phyloP scores from a whole-genome alignment of 2,329 filamentous ascomycete species.

The Fusarium nelsonii region DNA sequence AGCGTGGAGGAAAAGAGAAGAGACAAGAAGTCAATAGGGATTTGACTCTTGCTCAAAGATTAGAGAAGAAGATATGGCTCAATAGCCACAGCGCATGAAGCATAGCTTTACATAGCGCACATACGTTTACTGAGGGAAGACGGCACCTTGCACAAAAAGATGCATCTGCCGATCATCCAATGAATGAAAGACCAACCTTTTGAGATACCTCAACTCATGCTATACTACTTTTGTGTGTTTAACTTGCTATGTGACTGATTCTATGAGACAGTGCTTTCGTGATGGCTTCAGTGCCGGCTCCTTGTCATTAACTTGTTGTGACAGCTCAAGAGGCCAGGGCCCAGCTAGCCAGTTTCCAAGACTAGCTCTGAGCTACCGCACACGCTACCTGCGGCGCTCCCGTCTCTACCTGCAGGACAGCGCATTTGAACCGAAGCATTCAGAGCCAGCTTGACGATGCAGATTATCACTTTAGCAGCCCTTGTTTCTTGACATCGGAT shows the following conservation, averaged over 20 bases:
- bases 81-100: constrained; percentile 34
- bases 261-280: background rate
- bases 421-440: constrained; percentile 10
- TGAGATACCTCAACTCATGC: constrained; percentile 36
- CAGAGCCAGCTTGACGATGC: constrained; percentile 4
- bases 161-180: constrained; percentile 41
- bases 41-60: constrained; percentile 23
- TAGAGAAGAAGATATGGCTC: constrained; percentile 41
- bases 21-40: constrained; percentile 1
- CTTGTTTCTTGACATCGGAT: constrained; percentile 20
- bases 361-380: constrained; percentile 4
- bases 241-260: background rate
- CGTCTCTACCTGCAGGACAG: constrained; percentile 15
- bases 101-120: constrained; percentile 24
- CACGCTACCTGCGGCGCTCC: constrained; percentile 22
- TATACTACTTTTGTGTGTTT: too few species aligned
- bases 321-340: constrained; percentile 9
- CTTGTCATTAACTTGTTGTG: constrained; percentile 1
- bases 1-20: constrained; percentile 13
- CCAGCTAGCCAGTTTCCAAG: background rate
- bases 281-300: background rate
- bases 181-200: constrained; percentile 34
- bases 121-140: constrained; percentile 43
- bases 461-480: constrained; percentile 22
- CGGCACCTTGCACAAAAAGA: constrained; percentile 33